Percentiles rank a stretch among this genome's conserved stretches.
phyloP scores from a whole-genome alignment of 495 filamentous ascomycete species.

The Oidiodendron maius region DNA sequence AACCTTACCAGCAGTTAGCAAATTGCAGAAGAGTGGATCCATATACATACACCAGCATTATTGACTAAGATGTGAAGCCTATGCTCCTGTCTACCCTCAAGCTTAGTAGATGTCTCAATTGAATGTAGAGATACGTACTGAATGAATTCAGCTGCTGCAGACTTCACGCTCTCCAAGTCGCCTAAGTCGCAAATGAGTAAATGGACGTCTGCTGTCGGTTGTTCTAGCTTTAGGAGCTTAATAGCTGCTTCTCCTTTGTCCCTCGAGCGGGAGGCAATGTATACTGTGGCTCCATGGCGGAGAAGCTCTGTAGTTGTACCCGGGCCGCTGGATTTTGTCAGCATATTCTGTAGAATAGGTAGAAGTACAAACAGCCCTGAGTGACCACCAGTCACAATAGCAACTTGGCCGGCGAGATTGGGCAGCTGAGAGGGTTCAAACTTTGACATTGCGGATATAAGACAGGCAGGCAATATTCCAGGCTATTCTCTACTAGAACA shows the following conservation, averaged over 20 bases:
- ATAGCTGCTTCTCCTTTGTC: neutral
- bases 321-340: neutral
- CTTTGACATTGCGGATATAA: neutral
- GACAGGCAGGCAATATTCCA: too few species aligned
- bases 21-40: neutral
- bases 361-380: conserved; percentile 40
- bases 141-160: neutral
- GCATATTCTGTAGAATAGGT: conserved; percentile 32
- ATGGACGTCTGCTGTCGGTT: neutral
- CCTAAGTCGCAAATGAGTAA: neutral
- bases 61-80: conserved; percentile 23
- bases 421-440: conserved; percentile 38
- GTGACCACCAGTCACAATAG: conserved; percentile 58
- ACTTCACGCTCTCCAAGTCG: neutral
- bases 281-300: neutral
- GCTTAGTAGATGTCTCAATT: neutral
- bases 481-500: too few species aligned
- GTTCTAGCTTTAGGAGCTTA: neutral
- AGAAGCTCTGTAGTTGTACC: neutral
- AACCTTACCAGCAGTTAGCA: neutral
- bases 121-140: neutral
- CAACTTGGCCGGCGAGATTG: conserved; percentile 47
- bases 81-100: neutral
- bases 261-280: neutral
- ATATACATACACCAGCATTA: conserved; percentile 14